Evolutionary conservation across 306 rosid genomes (phyloP).

Genomic region (Cicer chorassanicum): DNA sequence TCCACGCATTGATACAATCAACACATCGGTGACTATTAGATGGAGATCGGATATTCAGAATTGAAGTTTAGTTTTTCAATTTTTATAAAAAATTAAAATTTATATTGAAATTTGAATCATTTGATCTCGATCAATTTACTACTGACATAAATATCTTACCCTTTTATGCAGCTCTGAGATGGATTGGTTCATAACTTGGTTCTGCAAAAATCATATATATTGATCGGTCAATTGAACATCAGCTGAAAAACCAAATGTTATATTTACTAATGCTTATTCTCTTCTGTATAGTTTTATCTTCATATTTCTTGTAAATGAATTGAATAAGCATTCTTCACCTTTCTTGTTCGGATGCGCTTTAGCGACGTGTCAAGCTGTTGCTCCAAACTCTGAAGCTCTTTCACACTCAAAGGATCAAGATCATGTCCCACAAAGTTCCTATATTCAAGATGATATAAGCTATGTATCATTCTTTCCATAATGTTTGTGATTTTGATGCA

Average conservation of each 20-base stretch:
- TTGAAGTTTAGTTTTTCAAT: too few relatives aligned
- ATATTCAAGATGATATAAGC: constrained; percentile 26
- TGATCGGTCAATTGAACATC: not conserved
- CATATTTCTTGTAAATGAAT: not conserved
- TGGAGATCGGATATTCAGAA: too few relatives aligned
- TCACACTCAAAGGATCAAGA: constrained; percentile 65
- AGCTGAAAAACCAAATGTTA: not conserved
- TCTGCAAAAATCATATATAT: constrained; percentile 58
- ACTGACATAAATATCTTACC: constrained; percentile 50
- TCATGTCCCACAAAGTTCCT: constrained; percentile 78
- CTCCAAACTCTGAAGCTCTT: constrained; percentile 87
- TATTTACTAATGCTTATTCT: not conserved
- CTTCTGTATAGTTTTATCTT: not conserved
- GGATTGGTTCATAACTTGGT: constrained; percentile 77
- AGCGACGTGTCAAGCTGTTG: constrained; percentile 81
- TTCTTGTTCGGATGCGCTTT: constrained; percentile 78
- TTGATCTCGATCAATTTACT: too few relatives aligned
- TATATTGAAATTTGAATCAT: too few relatives aligned
- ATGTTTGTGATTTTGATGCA: constrained; percentile 16
- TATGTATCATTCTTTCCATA: constrained; percentile 23
- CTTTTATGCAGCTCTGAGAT: constrained; percentile 71
- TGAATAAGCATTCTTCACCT: constrained; percentile 58
- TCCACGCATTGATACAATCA: too few relatives aligned
- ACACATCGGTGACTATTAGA: too few relatives aligned
- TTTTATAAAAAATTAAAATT: too few relatives aligned